Conservation (phyloP, 495 filamentous ascomycete species). For the Penicillium canescens region DNA sequence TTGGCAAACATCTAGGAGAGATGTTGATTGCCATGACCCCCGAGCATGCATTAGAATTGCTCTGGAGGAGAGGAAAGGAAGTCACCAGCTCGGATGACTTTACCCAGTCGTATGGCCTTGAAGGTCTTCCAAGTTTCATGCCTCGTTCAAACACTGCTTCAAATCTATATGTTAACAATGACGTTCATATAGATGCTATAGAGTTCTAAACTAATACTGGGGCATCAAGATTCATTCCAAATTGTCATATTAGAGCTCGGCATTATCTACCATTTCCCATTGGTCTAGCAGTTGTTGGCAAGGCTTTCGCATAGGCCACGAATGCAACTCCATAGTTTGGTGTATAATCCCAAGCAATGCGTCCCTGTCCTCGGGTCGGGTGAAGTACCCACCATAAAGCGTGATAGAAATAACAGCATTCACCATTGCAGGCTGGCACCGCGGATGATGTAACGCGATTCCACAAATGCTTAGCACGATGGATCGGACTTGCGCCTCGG, state of each 20-base stretch:
- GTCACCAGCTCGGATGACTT: too few species aligned
- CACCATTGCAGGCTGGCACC: constrained; percentile 22
- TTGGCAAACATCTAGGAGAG: too few species aligned
- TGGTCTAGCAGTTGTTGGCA: constrained; percentile 10
- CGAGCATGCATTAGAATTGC: too few species aligned
- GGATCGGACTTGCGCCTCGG: constrained; percentile 24
- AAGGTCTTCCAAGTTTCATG: too few species aligned
- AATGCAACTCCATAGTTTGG: constrained; percentile 13
- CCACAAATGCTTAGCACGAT: constrained; percentile 28
- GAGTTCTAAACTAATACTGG: too few species aligned
- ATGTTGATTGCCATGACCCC: too few species aligned
- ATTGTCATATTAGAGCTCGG: not conserved
- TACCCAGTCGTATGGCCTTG: too few species aligned
- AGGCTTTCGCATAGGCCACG: constrained; percentile 20
- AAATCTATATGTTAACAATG: too few species aligned
- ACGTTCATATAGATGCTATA: too few species aligned
- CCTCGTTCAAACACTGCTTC: too few species aligned
- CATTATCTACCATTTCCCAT: constrained; percentile 18
- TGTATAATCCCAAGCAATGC: constrained; percentile 20
- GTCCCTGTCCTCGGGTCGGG: constrained; percentile 20
- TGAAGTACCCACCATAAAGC: constrained; percentile 31
- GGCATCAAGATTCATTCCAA: too few species aligned
- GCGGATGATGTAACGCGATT: constrained; percentile 17
- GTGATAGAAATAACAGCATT: constrained; percentile 29
- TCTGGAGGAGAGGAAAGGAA: too few species aligned